phyloP scores from a whole-genome alignment of 2,329 filamentous ascomycete genomes.

The Triangularia verruculosa region DNA sequence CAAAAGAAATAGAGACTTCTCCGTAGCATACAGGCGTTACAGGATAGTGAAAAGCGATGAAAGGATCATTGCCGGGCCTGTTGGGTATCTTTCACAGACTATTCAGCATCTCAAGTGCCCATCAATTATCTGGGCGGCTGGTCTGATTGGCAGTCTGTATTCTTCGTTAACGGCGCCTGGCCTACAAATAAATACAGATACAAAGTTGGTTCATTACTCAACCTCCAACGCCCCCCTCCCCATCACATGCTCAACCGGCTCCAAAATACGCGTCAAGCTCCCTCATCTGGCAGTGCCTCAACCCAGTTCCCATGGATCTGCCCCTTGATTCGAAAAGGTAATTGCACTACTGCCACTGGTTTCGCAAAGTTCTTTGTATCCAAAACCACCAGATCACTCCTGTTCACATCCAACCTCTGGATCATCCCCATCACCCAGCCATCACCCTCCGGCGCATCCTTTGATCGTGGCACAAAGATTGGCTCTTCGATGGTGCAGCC shows the following conservation, averaged over 20 bases:
- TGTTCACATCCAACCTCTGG: slow-evolving; percentile 24
- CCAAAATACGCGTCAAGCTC: slow-evolving; percentile 3
- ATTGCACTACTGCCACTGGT: slow-evolving; percentile 21
- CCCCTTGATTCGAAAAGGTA: slow-evolving; percentile 21
- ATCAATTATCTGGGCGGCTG: no score
- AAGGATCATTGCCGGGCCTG: no score
- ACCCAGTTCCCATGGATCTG: slow-evolving; percentile 30
- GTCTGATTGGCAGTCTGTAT: no score
- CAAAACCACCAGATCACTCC: slow-evolving; percentile 27
- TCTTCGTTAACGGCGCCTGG: no score
- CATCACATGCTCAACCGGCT: background rate
- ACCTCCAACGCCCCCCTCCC: background rate
- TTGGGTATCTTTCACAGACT: no score
- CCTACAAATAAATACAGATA: no score
- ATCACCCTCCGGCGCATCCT: slow-evolving; percentile 38
- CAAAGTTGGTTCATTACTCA: background rate
- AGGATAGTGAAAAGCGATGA: no score
- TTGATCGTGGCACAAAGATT: slow-evolving; percentile 39
- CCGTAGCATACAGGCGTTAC: no score
- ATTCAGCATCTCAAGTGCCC: no score
- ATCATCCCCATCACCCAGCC: slow-evolving; percentile 39
- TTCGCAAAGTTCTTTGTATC: slow-evolving; percentile 25
- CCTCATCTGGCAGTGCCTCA: slow-evolving; percentile 16
- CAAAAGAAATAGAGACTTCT: no score
- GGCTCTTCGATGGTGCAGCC: slow-evolving; percentile 45